Evolutionary conservation across 208 protist species (phyloP).

Genomic region (Herpetomonas tarakana): DNA sequence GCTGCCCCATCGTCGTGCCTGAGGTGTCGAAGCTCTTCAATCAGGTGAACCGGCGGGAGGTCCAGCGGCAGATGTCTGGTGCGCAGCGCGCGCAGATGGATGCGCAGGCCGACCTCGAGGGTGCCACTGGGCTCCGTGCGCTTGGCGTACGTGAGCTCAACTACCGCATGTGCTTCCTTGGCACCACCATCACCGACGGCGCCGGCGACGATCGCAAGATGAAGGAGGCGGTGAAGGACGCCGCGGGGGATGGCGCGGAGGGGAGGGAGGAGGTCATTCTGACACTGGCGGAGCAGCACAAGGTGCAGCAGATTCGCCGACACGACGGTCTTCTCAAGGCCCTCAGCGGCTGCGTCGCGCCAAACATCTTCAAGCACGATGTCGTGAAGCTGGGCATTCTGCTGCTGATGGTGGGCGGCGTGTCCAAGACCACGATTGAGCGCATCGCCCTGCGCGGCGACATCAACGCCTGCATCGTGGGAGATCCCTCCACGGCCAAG

Average conservation of each 20-base stretch:
- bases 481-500: conserved; percentile 99
- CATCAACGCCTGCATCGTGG: conserved; percentile 99
- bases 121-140: conserved; percentile 94
- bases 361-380: conserved; percentile 97
- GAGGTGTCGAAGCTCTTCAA: conserved; percentile 95
- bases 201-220: conserved; percentile 85
- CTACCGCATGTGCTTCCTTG: conserved; percentile 98
- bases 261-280: conserved; percentile 36
- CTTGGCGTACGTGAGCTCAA: conserved; percentile 98
- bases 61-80: conserved; percentile 82
- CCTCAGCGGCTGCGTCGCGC: conserved; percentile 89
- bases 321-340: conserved; percentile 83
- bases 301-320: conserved; percentile 79
- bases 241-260: conserved; percentile 24
- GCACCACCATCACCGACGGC: conserved; percentile 89
- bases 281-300: conserved; percentile 67
- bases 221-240: conserved; percentile 78
- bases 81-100: conserved; percentile 79
- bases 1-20: conserved; percentile 98
- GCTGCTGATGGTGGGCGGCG: conserved; percentile 98
- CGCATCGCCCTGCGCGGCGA: conserved; percentile 96
- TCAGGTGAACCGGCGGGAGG: conserved; percentile 70
- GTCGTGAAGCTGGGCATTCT: conserved; percentile 99
- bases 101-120: conserved; percentile 87
- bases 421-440: conserved; percentile 96